Base-by-base conservation (phyloP, 768 basidiomycete genomes). In the Gloeostereum incarnatum region DNA sequence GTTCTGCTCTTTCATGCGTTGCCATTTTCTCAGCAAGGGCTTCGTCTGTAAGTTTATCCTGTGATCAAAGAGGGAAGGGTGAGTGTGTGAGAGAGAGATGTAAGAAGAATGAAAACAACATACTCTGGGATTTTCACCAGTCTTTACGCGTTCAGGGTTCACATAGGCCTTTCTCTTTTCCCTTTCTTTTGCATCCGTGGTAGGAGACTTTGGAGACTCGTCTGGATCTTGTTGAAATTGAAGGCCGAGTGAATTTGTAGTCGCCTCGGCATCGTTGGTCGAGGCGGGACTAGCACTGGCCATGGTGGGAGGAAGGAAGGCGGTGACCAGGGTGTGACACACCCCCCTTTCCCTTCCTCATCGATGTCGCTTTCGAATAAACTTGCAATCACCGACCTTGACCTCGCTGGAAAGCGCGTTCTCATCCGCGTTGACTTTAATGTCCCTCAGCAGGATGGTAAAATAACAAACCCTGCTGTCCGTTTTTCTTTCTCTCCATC, bases 341-440 rank as follows among this genome's bases (percentile, higher is more conserved):
- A n/a, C n/a, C n/a, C n/a, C n/a, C n/a, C n/a, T n/a, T n/a, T n/a
- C n/a, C n/a, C n/a, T n/a, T n/a, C n/a, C n/a, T n/a, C n/a, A n/a
- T 30, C 61, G 44, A 73, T 97, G 93, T 96, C 92, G 42, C 83
- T 98, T 59, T 81, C 93, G 18, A 91, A 82, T 67, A 98, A 97
- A 62, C 76, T 98, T 49, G 74, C 86, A 45, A 88, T 98, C 63
- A 85, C 80, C 45, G 94, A 98, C 63, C 68, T 94, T 55, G 75
- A 82, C 49, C 79, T 97, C 71, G 77, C 76, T 48, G 82, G 68
- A 52, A 90, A 86, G 61, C 85, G 87, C 47, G 87, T 92, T 49
- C 82, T 94, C 55, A 87, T 94, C 55, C 85, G 90, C 49, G 92
- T 93, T 48, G 91, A 94, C 68, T 94, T 94, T 69, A 94, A 94